Evolutionary conservation across 345 rosid species (phyloP).

Genomic region (Citrus cavaleriei): DNA sequence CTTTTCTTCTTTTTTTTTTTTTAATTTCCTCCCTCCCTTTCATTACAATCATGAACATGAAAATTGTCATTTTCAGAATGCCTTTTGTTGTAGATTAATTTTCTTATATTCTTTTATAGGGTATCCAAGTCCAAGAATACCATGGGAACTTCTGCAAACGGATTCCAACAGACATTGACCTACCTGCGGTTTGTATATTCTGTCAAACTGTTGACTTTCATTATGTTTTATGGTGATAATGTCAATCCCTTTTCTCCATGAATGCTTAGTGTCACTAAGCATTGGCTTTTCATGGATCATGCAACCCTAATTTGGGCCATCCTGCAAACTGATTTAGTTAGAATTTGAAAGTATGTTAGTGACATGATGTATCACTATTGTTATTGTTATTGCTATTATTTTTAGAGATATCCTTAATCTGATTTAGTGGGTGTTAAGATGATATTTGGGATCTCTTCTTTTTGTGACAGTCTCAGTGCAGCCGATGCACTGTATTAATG

Average conservation of each 20-base stretch:
- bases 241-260: background rate
- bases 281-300: background rate
- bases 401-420: background rate
- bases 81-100: constrained; percentile 7
- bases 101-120: constrained; percentile 42
- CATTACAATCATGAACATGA: background rate
- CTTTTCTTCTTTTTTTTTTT: background rate
- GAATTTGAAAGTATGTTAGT: background rate
- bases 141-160: constrained; percentile 94
- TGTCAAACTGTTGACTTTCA: background rate
- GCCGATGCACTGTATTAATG: background rate
- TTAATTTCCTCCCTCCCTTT: background rate
- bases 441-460: background rate
- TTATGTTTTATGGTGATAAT: background rate
- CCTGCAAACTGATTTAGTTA: background rate
- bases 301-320: background rate
- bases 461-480: background rate
- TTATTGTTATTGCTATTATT: background rate
- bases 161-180: constrained; percentile 93
- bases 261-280: background rate
- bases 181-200: constrained; percentile 74
- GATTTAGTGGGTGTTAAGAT: background rate
- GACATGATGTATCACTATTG: background rate
- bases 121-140: constrained; percentile 96
- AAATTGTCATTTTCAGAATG: background rate